A percentile compares a stretch with the other conserved stretches of the same genome.
phyloP scores from a whole-genome alignment of 2,329 filamentous ascomycete genomes.

The Colletotrichum liaoningense region DNA sequence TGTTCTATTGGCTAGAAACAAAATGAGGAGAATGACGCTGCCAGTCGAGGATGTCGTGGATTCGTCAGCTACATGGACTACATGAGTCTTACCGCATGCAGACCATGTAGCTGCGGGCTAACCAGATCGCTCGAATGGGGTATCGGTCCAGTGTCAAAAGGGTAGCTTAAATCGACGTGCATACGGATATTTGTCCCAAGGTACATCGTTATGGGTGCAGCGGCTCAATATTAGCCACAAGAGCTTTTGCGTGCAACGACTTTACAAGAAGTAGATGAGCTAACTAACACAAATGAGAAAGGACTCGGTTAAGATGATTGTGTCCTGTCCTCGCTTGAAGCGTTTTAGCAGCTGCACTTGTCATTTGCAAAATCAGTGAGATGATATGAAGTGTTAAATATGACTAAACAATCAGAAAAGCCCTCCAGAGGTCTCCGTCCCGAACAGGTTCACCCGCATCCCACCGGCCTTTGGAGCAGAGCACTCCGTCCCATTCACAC shows the following conservation, averaged over 20 bases:
- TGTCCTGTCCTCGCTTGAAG: no score
- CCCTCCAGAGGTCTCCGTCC: not conserved
- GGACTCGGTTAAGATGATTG: no score
- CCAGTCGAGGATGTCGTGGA: not conserved
- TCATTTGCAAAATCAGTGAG: no score
- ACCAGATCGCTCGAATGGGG: not conserved
- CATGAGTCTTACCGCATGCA: not conserved
- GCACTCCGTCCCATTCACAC: constrained; percentile 36
- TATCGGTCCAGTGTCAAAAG: not conserved
- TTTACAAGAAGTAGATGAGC: no score
- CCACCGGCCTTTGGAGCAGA: not conserved
- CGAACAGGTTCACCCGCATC: constrained; percentile 5
- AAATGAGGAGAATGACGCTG: not conserved
- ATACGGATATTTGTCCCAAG: not conserved
- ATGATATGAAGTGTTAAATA: no score
- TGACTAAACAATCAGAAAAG: constrained; percentile 4
- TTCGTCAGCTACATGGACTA: not conserved
- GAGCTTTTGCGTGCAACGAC: not conserved
- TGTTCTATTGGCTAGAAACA: not conserved
- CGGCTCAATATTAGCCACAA: no score
- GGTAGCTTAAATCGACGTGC: not conserved
- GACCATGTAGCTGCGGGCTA: not conserved
- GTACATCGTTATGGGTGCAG: no score
- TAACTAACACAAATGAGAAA: no score
- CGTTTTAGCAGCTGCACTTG: no score